phyloP scores from a whole-genome alignment of 176 grass and related monocot species.

The Thalia dealbata region DNA sequence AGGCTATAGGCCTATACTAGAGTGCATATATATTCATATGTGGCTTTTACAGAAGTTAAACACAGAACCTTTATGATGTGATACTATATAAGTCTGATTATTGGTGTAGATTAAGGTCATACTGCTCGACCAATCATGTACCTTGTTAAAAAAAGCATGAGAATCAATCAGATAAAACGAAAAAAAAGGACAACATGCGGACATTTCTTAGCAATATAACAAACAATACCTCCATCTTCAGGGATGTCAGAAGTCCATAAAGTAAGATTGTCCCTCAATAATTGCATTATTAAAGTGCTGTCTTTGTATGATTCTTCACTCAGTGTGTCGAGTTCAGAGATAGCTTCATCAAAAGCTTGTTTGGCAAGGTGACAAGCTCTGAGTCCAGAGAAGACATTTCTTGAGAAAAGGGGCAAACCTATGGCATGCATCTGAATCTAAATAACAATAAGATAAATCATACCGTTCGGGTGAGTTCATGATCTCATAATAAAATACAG shows the following conservation, averaged over 20 bases:
- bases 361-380: conserved; percentile 59
- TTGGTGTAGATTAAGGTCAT: no score
- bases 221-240: conserved; percentile 44
- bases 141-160: neutral
- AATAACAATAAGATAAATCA: neutral
- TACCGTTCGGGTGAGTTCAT: conserved; percentile 68
- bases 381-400: conserved; percentile 1
- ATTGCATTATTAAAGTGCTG: conserved; percentile 57
- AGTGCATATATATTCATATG: no score
- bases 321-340: conserved; percentile 43
- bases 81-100: no score
- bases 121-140: neutral
- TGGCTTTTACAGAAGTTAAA: no score
- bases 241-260: conserved; percentile 54
- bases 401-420: neutral
- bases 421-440: neutral
- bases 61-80: no score
- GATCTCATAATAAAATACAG: conserved; percentile 63
- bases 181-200: neutral
- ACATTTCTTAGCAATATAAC: neutral
- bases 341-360: conserved; percentile 59
- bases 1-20: no score
- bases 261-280: conserved; percentile 59
- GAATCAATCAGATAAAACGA: neutral
- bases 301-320: conserved; percentile 64